Conservation (phyloP, 1,284 basidiomycete species). For the Leccinum subfulvum region DNA sequence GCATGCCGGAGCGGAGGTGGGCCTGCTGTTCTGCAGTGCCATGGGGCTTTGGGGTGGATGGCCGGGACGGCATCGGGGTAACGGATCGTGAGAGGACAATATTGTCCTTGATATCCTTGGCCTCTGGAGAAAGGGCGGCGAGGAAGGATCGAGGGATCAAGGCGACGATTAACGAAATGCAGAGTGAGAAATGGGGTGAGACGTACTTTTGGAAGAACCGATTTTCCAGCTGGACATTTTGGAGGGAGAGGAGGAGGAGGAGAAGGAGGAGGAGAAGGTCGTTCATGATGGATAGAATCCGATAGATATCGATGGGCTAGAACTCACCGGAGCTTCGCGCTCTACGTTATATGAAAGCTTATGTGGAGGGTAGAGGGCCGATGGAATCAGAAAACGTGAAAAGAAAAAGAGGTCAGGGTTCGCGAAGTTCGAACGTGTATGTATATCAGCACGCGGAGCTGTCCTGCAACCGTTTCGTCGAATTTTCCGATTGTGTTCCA, state of each 20-base stretch:
- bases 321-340: neutral
- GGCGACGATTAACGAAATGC: neutral
- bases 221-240: conserved; percentile 38
- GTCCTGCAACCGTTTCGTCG: neutral
- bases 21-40: conserved; percentile 46
- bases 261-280: neutral
- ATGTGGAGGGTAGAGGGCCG: neutral
- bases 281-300: neutral
- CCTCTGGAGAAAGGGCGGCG: conserved; percentile 40
- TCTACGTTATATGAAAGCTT: neutral
- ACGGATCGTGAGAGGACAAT: conserved; percentile 67
- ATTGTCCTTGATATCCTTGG: conserved; percentile 67
- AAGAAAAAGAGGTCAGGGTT: neutral
- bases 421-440: neutral
- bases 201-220: conserved; percentile 43
- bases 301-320: neutral
- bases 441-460: neutral
- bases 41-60: conserved; percentile 66
- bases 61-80: conserved; percentile 71
- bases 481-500: neutral
- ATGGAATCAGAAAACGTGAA: neutral
- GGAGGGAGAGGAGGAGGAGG: neutral
- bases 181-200: neutral
- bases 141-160: conserved; percentile 8
- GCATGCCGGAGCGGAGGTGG: conserved; percentile 76